Base-by-base conservation (phyloP, 352 stramenopile genomes). In the Pythium folliculosum region DNA sequence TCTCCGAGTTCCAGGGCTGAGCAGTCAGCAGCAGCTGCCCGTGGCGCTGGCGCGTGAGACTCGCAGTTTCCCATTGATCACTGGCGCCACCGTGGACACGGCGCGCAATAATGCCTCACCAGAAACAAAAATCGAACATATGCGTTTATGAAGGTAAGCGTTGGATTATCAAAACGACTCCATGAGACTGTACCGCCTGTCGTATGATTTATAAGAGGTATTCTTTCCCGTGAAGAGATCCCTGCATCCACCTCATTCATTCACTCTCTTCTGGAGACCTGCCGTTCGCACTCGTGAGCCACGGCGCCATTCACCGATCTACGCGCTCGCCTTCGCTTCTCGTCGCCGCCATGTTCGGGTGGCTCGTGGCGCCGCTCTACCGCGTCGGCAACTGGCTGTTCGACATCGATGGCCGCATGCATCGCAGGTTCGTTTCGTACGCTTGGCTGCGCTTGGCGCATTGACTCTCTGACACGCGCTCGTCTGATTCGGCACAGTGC, bases 1-100 rank as follows among this genome's bases (percentile, higher is more conserved):
- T 76, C 56, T 62, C 70, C 16, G 63, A 69, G 45, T 69, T 54
- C 35, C 44, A 56, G 19, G 63, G 63, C 45, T 61, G 47, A 69
- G n/a, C 23, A 54, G 12, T 21, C n/a, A 32, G 27, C 27, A 32
- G 27, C 27, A 32, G 27, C 27, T 32, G 27, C 27, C 27, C 27
- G 27, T 32, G 27, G 27, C 2, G 2, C 27, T 32, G 27, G 27
- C 37, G 37, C 10, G 37, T 12, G 12, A 12, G 6, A 40, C 6
- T 40, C 35, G 35, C 9, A 7, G 10, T 12, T 43, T 12, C 14
- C 4, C 37, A 13, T 43, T 32, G 19, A 53, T 53, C 22, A 32
- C 17, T 38, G 8, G 37, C 23, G 12, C 50, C 8, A 57, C 23
- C 9, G 25, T 23, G 32, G 30, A 22, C 27, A 47, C 16, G 10